Conservation (phyloP, 139 green algal genomes). For the Auxenochlorella pyrenoidosa region DNA sequence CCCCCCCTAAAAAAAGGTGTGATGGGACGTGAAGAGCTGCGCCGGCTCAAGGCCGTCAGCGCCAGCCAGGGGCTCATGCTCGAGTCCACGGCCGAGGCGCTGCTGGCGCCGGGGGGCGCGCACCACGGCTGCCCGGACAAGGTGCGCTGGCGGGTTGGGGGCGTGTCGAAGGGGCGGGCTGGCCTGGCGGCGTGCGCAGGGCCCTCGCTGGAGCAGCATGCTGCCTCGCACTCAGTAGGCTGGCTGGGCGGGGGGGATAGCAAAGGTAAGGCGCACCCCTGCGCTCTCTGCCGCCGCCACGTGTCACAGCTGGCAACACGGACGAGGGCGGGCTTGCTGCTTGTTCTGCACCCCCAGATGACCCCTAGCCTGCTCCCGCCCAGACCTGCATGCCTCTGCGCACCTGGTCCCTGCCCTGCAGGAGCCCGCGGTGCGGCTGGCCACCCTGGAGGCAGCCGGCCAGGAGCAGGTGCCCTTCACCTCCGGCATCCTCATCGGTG, state of each 20-base stretch:
- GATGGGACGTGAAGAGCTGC: constrained; percentile 36
- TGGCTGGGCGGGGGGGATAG: too few species aligned
- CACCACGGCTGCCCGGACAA: constrained; percentile 90
- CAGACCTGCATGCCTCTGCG: too few species aligned
- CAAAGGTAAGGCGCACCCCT: too few species aligned
- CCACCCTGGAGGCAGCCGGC: constrained; percentile 73
- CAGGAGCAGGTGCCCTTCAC: constrained; percentile 81
- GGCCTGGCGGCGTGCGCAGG: too few species aligned
- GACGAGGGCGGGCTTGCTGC: too few species aligned
- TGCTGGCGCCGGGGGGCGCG: constrained; percentile 65
- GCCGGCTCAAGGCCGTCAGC: constrained; percentile 55
- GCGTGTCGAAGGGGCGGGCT: neutral
- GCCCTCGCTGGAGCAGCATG: too few species aligned
- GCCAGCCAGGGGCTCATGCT: constrained; percentile 92
- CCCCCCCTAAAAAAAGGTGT: too few species aligned
- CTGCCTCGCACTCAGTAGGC: too few species aligned
- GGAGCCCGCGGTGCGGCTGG: constrained; percentile 64
- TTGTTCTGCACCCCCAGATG: neutral
- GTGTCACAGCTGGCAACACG: too few species aligned
- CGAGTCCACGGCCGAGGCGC: constrained; percentile 59
- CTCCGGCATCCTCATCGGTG: constrained; percentile 77
- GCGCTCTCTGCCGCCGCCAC: too few species aligned
- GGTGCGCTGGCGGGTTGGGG: neutral
- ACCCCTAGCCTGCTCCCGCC: neutral
- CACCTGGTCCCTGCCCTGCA: neutral